phyloP scores from a whole-genome alignment of 2,329 filamentous ascomycete genomes.

The Kalaharituber pfeilii region DNA sequence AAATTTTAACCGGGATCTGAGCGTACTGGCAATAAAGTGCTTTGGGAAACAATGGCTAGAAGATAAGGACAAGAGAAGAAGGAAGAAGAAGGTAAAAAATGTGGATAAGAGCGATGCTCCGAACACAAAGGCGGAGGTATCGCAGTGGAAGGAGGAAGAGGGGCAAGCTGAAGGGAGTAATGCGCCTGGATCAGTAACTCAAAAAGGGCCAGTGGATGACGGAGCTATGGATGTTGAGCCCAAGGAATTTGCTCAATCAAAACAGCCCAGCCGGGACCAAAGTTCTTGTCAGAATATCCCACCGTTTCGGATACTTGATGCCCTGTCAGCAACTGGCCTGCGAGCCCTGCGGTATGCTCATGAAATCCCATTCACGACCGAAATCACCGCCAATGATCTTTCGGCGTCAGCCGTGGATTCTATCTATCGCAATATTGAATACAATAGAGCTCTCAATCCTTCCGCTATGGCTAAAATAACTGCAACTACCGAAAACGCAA shows the following conservation, averaged over 20 bases:
- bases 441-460: conserved; percentile 38
- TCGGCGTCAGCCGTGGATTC: conserved; percentile 58
- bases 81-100: conserved; percentile 28
- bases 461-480: conserved; percentile 13
- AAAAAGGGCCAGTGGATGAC: conserved; percentile 27
- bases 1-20: conserved; percentile 94
- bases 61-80: conserved; percentile 32
- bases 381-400: conserved; percentile 78
- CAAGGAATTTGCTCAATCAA: neutral
- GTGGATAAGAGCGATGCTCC: conserved; percentile 21
- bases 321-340: conserved; percentile 81
- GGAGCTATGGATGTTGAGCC: conserved; percentile 10
- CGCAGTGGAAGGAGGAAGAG: conserved; percentile 22
- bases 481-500: conserved; percentile 45
- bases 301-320: conserved; percentile 74
- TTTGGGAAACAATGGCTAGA: conserved; percentile 55
- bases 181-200: conserved; percentile 27
- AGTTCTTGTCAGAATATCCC: conserved; percentile 1
- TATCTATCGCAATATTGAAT: conserved; percentile 67
- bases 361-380: conserved; percentile 70
- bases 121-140: conserved; percentile 32
- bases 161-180: conserved; percentile 35
- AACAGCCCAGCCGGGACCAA: conserved; percentile 5
- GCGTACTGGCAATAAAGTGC: conserved; percentile 75
- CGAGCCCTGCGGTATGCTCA: conserved; percentile 80